phyloP scores from a whole-genome alignment of 192 early-diverging fungal species.

The Paraglomus brasilianum region DNA sequence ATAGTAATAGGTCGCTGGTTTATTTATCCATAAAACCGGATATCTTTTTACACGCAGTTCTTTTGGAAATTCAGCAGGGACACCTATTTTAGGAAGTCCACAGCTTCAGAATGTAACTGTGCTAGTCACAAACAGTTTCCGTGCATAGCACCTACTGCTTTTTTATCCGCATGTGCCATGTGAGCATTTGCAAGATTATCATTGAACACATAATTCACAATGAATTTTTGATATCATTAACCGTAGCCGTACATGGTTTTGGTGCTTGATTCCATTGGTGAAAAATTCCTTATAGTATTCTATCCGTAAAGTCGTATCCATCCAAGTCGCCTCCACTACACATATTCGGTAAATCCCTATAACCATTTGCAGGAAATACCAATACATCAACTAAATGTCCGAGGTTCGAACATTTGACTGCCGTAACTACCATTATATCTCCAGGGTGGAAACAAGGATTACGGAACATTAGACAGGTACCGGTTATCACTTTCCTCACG shows the following conservation, averaged over 20 bases:
- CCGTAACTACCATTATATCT: constrained; percentile 57
- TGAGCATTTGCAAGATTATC: constrained; percentile 72
- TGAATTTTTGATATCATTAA: constrained; percentile 57
- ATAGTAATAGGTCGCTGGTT: constrained; percentile 53
- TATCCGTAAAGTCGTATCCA: constrained; percentile 73
- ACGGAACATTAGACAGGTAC: constrained; percentile 47
- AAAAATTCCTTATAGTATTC: constrained; percentile 32
- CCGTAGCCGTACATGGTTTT: constrained; percentile 36
- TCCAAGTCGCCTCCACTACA: constrained; percentile 82
- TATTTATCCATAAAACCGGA: constrained; percentile 78
- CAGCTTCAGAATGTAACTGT: constrained; percentile 67
- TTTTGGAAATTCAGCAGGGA: constrained; percentile 47
- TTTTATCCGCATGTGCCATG: constrained; percentile 58
- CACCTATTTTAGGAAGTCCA: constrained; percentile 73
- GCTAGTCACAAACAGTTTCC: constrained; percentile 59
- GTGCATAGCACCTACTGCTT: constrained; percentile 45
- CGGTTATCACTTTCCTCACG: constrained; percentile 36
- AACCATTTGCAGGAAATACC: constrained; percentile 68
- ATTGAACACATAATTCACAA: constrained; percentile 61
- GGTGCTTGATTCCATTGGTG: constrained; percentile 55
- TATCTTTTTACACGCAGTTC: constrained; percentile 47
- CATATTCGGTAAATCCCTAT: constrained; percentile 70
- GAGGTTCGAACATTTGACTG: constrained; percentile 51
- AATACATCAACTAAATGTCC: constrained; percentile 63
- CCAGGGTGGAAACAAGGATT: constrained; percentile 70